A percentile compares a stretch with the other conserved stretches of the same genome.
Evolutionary conservation across 2,329 filamentous ascomycete species (phyloP).

Genomic region (Coniochaeta sp.): DNA sequence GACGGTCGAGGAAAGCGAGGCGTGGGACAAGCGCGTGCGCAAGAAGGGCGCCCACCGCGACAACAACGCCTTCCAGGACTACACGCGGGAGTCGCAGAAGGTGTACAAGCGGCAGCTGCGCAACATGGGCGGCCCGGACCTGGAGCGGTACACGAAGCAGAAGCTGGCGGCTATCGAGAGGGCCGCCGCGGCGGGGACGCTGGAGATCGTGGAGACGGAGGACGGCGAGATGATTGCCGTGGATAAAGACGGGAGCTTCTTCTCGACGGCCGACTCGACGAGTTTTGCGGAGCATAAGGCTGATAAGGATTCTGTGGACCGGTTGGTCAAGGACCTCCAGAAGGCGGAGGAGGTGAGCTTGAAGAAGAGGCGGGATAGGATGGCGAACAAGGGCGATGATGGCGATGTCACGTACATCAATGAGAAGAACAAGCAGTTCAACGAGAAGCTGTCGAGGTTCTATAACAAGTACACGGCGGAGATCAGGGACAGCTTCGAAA

Average conservation of each 20-base stretch:
- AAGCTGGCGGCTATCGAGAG: constrained; percentile 80
- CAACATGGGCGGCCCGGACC: constrained; percentile 64
- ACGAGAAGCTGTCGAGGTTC: constrained; percentile 90
- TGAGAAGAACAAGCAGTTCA: constrained; percentile 99
- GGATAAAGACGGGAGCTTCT: constrained; percentile 85
- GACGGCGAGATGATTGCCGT: constrained; percentile 91
- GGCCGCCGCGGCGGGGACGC: constrained; percentile 73
- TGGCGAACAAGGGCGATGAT: constrained; percentile 72
- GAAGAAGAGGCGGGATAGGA: constrained; percentile 78
- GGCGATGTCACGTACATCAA: constrained; percentile 98
- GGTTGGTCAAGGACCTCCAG: constrained; percentile 75
- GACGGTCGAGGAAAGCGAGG: constrained; percentile 90
- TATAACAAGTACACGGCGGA: constrained; percentile 99
- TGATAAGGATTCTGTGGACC: constrained; percentile 78
- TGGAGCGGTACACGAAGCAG: constrained; percentile 79
- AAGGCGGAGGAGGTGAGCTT: constrained; percentile 82
- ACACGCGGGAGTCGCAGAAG: constrained; percentile 79
- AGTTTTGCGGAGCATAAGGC: constrained; percentile 81
- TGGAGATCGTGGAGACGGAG: constrained; percentile 94
- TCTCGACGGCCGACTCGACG: constrained; percentile 78
- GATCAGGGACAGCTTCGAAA: constrained; percentile 94
- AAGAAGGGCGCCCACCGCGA: constrained; percentile 79
- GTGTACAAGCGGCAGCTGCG: constrained; percentile 88
- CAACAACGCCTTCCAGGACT: constrained; percentile 85
- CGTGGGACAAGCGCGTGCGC: constrained; percentile 84